Evolutionary conservation across 1,139 yeast genomes (phyloP).

Genomic region (Saccharomyces hybrid): DNA sequence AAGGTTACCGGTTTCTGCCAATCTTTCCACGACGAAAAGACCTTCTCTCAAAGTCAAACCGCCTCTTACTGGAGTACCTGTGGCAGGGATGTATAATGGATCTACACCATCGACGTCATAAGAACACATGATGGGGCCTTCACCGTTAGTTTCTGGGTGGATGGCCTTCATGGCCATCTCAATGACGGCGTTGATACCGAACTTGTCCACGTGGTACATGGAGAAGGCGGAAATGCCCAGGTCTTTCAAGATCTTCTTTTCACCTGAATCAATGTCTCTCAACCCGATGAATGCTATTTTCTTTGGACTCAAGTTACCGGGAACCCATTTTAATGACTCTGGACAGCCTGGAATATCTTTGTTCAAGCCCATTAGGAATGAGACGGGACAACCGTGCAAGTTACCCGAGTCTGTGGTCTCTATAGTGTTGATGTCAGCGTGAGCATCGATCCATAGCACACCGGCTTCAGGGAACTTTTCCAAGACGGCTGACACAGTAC

Average conservation of each 20-base stretch:
- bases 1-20: constrained; percentile 81
- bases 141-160: constrained; percentile 54
- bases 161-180: constrained; percentile 82
- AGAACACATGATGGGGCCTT: constrained; percentile 74
- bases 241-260: constrained; percentile 64
- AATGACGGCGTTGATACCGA: constrained; percentile 83
- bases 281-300: constrained; percentile 89
- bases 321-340: constrained; percentile 73
- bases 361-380: constrained; percentile 78
- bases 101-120: constrained; percentile 97
- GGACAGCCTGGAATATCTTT: constrained; percentile 47
- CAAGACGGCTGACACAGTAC: constrained; percentile 80
- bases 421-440: constrained; percentile 95
- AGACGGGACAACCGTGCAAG: constrained; percentile 93
- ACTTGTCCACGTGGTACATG: constrained; percentile 93
- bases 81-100: constrained; percentile 90
- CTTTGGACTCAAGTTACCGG: constrained; percentile 50
- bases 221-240: constrained; percentile 77
- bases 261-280: constrained; percentile 87
- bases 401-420: constrained; percentile 80
- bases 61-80: constrained; percentile 97
- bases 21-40: constrained; percentile 80
- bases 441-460: constrained; percentile 94
- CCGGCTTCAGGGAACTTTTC: constrained; percentile 80
- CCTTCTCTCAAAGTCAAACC: constrained; percentile 94